Base-by-base conservation (phyloP, 306 rosid genomes). In the Acacia crassicarpa region DNA sequence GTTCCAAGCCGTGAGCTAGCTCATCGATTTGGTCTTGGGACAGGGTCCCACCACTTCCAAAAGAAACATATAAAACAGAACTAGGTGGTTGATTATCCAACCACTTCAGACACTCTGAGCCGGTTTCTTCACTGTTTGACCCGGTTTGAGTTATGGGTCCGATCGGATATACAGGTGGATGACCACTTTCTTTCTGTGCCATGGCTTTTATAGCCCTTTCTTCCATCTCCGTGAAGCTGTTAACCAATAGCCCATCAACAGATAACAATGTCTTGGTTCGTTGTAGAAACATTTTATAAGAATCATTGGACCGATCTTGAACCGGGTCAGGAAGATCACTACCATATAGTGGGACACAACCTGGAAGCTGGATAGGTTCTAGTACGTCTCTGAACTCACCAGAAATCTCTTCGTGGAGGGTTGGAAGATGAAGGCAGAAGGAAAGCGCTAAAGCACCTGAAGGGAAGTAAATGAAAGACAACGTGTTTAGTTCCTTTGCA, bases 291-390 rank as follows among this genome's bases (percentile, higher is more conserved):
- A 35, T 48, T n/a, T 75, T 78, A 79, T 85, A 85, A 56, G 2
- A 9, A 16, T 77, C 46, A 17, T 79, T 59, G 2, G 69, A 74
- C 17, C 88, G 80, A 62, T 85, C 80, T 19, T 82, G 75, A 22
- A 82, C 17, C 0, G 72, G 69, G 15, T 46, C 43, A 38, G 80
- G 73, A 11, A 85, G 85, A 78, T 85, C 88, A 11, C 54, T 58
- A 8, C 81, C 81, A n/a, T 58, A 74, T 33, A 82, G 41, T n/a
- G 88, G 84, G 0, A 82, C 45, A 59, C 89, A 86, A 11, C 89
- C 89, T 16, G 86, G 86, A 38, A 83, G 61, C 13, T 67, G 20
- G 5, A 85, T 16, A 9, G 83, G 80, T 40, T 73, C 73, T 33
- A 58, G 8, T 2, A 51, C 27, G 11, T 84, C 82, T 17, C 61